phyloP scores from a whole-genome alignment of 2,329 filamentous ascomycete genomes.

The Penicillium sumatraense region DNA sequence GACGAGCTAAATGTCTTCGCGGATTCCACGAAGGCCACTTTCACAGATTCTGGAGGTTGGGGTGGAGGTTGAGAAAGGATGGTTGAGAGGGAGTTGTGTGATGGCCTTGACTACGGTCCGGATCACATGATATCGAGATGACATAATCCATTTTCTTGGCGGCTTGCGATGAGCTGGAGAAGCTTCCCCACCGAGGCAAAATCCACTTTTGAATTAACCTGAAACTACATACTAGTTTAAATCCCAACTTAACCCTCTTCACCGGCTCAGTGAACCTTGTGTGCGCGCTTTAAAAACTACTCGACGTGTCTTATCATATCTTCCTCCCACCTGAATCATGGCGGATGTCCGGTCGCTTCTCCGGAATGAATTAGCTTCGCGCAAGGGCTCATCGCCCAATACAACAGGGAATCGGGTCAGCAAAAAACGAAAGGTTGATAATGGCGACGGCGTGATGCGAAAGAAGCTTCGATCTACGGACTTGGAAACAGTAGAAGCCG shows the following conservation, averaged over 20 bases:
- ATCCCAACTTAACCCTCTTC: conserved; percentile 5
- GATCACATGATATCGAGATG: conserved; percentile 10
- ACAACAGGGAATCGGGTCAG: conserved; percentile 41
- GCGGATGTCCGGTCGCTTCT: conserved; percentile 79
- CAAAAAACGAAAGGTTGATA: conserved; percentile 61
- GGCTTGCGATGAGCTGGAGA: neutral
- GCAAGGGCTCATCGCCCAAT: conserved; percentile 66
- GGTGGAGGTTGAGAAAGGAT: conserved; percentile 4
- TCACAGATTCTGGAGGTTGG: neutral
- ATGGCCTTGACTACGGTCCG: neutral
- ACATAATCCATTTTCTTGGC: neutral
- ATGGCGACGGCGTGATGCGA: conserved; percentile 43
- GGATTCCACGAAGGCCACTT: neutral
- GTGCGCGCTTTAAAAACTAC: neutral
- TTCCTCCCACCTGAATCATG: conserved; percentile 54
- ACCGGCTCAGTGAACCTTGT: neutral
- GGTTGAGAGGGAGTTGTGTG: conserved; percentile 14
- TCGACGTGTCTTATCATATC: neutral
- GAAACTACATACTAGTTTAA: conserved; percentile 11
- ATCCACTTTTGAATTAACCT: conserved; percentile 20
- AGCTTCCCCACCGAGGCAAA: conserved; percentile 28
- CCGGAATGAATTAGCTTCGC: conserved; percentile 74
- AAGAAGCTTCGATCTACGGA: conserved; percentile 49
- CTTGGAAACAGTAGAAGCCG: conserved; percentile 37
- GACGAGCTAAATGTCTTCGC: neutral